Base-by-base conservation (phyloP, 2,329 filamentous ascomycete genomes). In the Sodiomyces alkalinus region DNA sequence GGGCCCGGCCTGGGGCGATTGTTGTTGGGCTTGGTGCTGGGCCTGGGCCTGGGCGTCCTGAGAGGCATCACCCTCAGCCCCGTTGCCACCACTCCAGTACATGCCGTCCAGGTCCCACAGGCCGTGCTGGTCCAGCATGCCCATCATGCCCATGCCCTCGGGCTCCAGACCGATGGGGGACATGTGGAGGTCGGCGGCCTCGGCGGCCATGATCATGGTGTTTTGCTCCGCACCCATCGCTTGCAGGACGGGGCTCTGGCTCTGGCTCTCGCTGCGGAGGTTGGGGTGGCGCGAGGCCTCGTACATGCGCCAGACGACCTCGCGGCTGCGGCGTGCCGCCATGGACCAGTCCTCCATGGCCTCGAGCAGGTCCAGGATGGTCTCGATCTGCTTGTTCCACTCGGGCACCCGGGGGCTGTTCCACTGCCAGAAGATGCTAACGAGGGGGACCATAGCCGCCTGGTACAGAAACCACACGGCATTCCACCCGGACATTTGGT, bases 401-500 rank as follows among this genome's bases (percentile, higher is more conserved):
- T 63, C 57, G 9, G 53, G 44, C 13, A 64, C 56, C 19, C 53
- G 53, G 7, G 60, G 55, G 42, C 52, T 60, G 33, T 58, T 54
- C 51, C 56, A 60, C 45, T 82, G 74, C 59, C 70, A 77, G 47
- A 83, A 82, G 9, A 86, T 59, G 14, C 70, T 77, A 8, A 87
- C 67, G 2, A 87, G 63, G 0, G 80, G 80, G 7, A 86, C 73
- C 74, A 86, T 80, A 37, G 71, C 72, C 0, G 80, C 78, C 48
- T 86, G 80, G 52, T 82, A 86, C 33, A 81, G 65, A 51, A 83
- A 77, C 78, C 79, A 85, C 3, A 80, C 78, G 0, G 75, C 80
- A 46, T 82, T 81, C 80, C 79, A 86, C 7, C 79, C 79, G 1
- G 71, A 72, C 55, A 86, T 80, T 44, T 83, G 71, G 44, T 81